phyloP scores from a whole-genome alignment of 805 yeast genomes.

The Ogataea wickerhamii region DNA sequence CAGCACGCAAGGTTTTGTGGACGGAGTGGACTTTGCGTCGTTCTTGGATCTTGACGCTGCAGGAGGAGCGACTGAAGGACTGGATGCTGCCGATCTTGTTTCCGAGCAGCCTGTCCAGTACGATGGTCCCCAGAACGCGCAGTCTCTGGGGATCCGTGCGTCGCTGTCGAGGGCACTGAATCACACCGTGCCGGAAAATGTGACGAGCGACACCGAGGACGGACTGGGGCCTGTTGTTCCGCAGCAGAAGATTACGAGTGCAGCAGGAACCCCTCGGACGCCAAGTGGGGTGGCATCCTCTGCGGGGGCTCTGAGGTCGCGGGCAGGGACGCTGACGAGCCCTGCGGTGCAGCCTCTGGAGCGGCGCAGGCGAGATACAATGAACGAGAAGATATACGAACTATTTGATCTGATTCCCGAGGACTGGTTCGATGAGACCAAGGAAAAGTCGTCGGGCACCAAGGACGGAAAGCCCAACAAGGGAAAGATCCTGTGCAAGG shows the following conservation, averaged over 20 bases:
- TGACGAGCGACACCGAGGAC: conserved; percentile 11
- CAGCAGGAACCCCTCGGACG: not conserved
- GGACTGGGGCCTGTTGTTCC: too few species aligned
- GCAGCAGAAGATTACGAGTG: not conserved
- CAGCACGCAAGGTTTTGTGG: not conserved
- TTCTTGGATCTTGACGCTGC: conserved; percentile 3
- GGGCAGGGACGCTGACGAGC: conserved; percentile 16
- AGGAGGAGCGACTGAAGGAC: not conserved
- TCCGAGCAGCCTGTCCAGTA: conserved; percentile 2
- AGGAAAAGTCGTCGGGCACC: conserved; percentile 58
- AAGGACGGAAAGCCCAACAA: conserved; percentile 83
- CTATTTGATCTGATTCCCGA: conserved; percentile 32
- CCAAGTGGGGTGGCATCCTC: not conserved
- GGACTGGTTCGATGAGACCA: conserved; percentile 38
- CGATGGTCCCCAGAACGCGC: not conserved
- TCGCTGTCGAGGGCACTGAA: conserved; percentile 21
- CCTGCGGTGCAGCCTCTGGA: conserved; percentile 31
- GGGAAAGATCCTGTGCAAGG: conserved; percentile 73
- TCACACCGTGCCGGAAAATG: conserved; percentile 18
- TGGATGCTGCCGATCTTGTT: not conserved
- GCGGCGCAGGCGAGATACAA: conserved; percentile 51
- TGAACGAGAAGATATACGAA: conserved; percentile 57
- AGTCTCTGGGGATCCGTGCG: conserved; percentile 10
- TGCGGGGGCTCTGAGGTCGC: conserved; percentile 11
- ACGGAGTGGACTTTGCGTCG: conserved; percentile 8